These are phyloP conservation scores for Scleroderma citrinum DNA, from an alignment of 768 basidiomycete genomes.

Conservation along the genomic window DNA sequence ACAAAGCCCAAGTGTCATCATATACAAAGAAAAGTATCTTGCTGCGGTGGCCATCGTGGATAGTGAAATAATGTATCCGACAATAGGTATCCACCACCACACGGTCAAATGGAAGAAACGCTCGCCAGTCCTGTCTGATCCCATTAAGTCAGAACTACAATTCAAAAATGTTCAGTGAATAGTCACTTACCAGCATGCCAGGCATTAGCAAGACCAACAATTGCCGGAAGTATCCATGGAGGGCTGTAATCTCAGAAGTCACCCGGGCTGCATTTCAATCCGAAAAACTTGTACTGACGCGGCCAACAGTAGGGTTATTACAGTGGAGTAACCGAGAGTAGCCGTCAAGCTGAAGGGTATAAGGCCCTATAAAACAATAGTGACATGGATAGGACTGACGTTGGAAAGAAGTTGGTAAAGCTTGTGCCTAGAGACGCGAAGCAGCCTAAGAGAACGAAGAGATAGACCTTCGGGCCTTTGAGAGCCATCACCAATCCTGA, in stretches of 20 bases:
- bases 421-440: slow-evolving; percentile 50
- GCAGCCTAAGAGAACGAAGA: slow-evolving; percentile 49
- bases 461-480: slow-evolving; percentile 46
- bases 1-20: slow-evolving; percentile 53
- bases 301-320: slow-evolving; percentile 51
- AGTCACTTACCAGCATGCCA: slow-evolving; percentile 42
- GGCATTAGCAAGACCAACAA: slow-evolving; percentile 45
- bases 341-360: slow-evolving; percentile 39
- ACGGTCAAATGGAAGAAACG: slow-evolving; percentile 55
- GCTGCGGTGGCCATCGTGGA: slow-evolving; percentile 44
- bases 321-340: slow-evolving; percentile 58
- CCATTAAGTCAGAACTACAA: not conserved
- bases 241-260: slow-evolving; percentile 34
- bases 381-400: slow-evolving; percentile 24
- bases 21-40: slow-evolving; percentile 56
- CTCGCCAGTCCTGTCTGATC: slow-evolving; percentile 53
- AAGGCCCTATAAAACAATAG: not conserved
- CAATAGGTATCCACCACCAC: slow-evolving; percentile 54
- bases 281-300: slow-evolving; percentile 37
- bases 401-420: slow-evolving; percentile 57
- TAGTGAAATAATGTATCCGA: slow-evolving; percentile 55
- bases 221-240: slow-evolving; percentile 54
- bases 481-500: slow-evolving; percentile 51
- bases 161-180: no score
- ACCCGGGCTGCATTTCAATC: not conserved